Base-by-base conservation (phyloP, 164 flowering plant species). In the Macadamia tetraphylla region DNA sequence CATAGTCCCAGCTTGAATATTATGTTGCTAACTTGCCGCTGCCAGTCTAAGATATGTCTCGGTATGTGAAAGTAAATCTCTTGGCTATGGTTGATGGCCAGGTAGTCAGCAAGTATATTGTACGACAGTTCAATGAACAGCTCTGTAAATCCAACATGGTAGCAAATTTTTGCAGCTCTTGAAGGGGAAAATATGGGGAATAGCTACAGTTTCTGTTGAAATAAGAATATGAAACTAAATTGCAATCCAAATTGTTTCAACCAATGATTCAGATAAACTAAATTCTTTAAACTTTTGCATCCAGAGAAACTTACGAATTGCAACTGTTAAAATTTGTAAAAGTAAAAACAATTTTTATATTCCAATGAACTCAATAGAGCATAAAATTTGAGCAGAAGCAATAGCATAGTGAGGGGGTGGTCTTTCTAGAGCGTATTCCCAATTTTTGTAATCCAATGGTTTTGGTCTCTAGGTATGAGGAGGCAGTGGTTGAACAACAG, bases 51-150 rank as follows among this genome's bases (percentile, higher is more conserved):
- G 65, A 94, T 76, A 70, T 83, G 64, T 18, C 61, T 77, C 29
- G 97, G 99, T 73, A 94, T 88, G 70, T 94, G 99, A 78, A 15
- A 82, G 80, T 94, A 94, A 60, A 94, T 94, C 60, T 79, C 82
- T 11, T 69, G 62, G 53, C 86, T 75, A 70, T 94, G 95, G 40
- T 82, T 74, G 15, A 53, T 74, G 51, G 97, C 97, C 66, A 92
- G 86, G 81, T 86, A 92, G 66, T 94, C 97, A 43, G 99, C 98
- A 17, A 94, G 83, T 70, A 94, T 85, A 75, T 94, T 94, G 76
- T 90, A 94, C 3, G 99, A 94, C 42, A 94, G 85, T 67, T 92
- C 83, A 30, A 78, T 74, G 70, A 94, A 92, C 64, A 83, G 81
- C 73, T 86, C 98, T 91, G 93, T 75, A 64, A 75, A 79, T 13